phyloP scores from a whole-genome alignment of 495 filamentous ascomycete genomes.

The Cladorrhinum samala region DNA sequence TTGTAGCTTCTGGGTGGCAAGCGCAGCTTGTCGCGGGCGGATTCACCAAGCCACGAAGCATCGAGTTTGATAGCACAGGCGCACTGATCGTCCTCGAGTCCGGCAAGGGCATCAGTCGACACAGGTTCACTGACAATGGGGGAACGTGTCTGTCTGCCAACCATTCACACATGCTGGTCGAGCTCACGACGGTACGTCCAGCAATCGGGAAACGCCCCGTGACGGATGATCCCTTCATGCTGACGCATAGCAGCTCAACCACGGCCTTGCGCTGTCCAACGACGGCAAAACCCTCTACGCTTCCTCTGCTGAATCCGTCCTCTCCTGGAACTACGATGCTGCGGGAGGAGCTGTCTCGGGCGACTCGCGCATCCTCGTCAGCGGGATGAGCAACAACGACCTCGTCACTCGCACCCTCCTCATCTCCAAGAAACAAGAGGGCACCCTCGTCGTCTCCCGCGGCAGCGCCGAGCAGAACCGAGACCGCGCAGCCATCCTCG shows the following conservation, averaged over 20 bases:
- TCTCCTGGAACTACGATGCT: conserved; percentile 53
- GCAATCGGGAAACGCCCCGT: no score
- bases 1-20: conserved; percentile 49
- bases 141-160: conserved; percentile 44
- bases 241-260: conserved; percentile 43
- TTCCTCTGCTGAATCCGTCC: conserved; percentile 49
- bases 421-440: conserved; percentile 34
- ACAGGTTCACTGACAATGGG: conserved; percentile 45
- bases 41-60: conserved; percentile 48
- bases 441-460: conserved; percentile 48
- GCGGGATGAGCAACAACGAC: conserved; percentile 51
- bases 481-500: conserved; percentile 33
- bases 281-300: conserved; percentile 59
- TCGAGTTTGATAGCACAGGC: conserved; percentile 52
- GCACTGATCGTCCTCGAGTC: conserved; percentile 52
- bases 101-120: conserved; percentile 44
- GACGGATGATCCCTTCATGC: no score
- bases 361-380: conserved; percentile 42
- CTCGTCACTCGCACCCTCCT: conserved; percentile 57
- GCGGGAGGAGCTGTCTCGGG: conserved; percentile 30
- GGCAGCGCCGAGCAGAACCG: conserved; percentile 53
- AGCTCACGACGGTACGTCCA: conserved; percentile 32
- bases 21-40: conserved; percentile 48
- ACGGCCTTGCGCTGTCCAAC: conserved; percentile 54
- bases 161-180: conserved; percentile 33